phyloP scores from a whole-genome alignment of 768 basidiomycete species.

The Serendipita vermifera region DNA sequence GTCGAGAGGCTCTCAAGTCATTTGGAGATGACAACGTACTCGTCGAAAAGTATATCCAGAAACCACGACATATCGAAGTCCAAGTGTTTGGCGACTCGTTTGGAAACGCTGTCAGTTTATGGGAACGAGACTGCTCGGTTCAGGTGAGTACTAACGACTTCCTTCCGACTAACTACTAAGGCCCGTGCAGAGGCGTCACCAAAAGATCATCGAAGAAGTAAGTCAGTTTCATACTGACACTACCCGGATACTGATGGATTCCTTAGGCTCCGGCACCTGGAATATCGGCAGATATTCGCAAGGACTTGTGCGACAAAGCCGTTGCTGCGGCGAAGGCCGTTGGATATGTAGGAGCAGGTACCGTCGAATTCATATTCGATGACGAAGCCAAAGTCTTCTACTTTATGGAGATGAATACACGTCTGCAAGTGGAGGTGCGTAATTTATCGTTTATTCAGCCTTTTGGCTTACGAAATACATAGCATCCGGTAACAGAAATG shows the following conservation, averaged over 20 bases:
- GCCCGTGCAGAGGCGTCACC: constrained; percentile 47
- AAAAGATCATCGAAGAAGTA: constrained; percentile 91
- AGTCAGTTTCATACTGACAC: constrained; percentile 7
- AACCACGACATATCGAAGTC: constrained; percentile 85
- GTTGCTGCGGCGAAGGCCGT: constrained; percentile 89
- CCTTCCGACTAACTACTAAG: background rate
- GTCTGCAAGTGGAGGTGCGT: constrained; percentile 58
- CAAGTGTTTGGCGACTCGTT: constrained; percentile 81
- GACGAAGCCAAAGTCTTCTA: constrained; percentile 77
- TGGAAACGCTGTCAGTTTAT: constrained; percentile 82
- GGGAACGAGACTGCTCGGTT: constrained; percentile 90
- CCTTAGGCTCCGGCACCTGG: constrained; percentile 84
- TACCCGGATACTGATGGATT: background rate
- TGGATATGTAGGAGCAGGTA: constrained; percentile 81
- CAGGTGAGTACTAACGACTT: constrained; percentile 28
- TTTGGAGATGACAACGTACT: constrained; percentile 82
- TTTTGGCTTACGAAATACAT: background rate
- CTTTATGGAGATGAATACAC: constrained; percentile 95
- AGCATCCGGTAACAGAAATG: constrained; percentile 88
- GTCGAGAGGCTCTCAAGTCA: constrained; percentile 75
- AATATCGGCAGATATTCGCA: constrained; percentile 60
- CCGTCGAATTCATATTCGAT: constrained; percentile 96
- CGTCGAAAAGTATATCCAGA: constrained; percentile 78
- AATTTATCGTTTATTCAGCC: background rate
- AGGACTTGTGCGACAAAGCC: constrained; percentile 73